phyloP scores from a whole-genome alignment of 2,329 filamentous ascomycete species.

The Epichloe aotearoae region DNA sequence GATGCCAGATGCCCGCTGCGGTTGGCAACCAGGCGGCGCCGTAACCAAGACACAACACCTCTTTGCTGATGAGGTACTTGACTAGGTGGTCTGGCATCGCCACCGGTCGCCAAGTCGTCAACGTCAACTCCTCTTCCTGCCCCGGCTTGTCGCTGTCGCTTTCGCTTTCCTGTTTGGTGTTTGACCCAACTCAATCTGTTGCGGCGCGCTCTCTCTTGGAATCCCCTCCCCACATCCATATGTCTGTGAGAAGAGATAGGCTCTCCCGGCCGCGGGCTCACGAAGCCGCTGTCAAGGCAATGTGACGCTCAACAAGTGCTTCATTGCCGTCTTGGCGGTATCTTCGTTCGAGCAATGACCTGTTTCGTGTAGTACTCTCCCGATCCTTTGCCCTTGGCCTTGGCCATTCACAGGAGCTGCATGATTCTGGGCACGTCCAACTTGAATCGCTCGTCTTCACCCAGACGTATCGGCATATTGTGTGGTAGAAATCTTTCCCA shows the following conservation, averaged over 20 bases:
- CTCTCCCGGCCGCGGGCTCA: neutral
- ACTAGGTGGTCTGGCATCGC: too few relatives aligned
- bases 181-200: neutral
- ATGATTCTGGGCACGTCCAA: too few relatives aligned
- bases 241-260: too few relatives aligned
- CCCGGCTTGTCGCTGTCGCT: neutral
- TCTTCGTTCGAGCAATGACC: neutral
- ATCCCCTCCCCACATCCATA: too few relatives aligned
- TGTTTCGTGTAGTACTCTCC: neutral
- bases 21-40: neutral
- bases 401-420: too few relatives aligned
- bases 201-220: too few relatives aligned
- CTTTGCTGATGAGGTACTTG: too few relatives aligned
- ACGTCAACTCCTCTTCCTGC: too few relatives aligned
- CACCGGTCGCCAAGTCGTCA: neutral
- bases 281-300: neutral
- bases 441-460: too few relatives aligned
- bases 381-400: neutral
- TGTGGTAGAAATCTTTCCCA: too few relatives aligned
- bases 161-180: neutral
- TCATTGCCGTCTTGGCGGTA: neutral
- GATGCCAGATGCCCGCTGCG: neutral
- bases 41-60: too few relatives aligned
- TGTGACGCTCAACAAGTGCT: neutral
- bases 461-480: too few relatives aligned